phyloP scores from a whole-genome alignment of 768 basidiomycete genomes.

The Agrocybe praecox region DNA sequence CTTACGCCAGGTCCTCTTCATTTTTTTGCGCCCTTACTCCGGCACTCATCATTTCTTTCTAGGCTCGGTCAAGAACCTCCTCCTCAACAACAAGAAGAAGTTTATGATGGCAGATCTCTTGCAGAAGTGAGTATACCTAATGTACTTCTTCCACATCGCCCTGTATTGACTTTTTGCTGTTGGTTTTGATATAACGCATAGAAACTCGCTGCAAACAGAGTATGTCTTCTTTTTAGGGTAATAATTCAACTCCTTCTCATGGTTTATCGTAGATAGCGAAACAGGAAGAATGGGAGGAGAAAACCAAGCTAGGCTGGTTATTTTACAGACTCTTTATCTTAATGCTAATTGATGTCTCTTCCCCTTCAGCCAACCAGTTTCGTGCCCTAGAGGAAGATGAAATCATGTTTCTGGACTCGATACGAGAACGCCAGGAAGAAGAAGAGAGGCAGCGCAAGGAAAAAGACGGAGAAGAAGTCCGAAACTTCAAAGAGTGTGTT shows the following conservation, averaged over 20 bases:
- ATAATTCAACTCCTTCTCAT: conserved; percentile 5
- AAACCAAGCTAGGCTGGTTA: conserved; percentile 66
- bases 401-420: conserved; percentile 84
- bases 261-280: conserved; percentile 64
- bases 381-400: conserved; percentile 90
- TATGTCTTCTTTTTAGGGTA: conserved; percentile 31
- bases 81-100: conserved; percentile 72
- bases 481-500: conserved; percentile 73
- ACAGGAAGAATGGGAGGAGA: conserved; percentile 94
- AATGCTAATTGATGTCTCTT: conserved; percentile 10
- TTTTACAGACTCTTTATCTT: conserved; percentile 2
- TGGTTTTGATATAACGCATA: conserved; percentile 48
- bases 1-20: conserved; percentile 69
- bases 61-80: conserved; percentile 88
- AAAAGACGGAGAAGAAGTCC: conserved; percentile 79
- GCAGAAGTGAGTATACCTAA: conserved; percentile 69
- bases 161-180: conserved; percentile 49
- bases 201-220: conserved; percentile 92
- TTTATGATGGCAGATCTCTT: conserved; percentile 82
- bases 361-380: conserved; percentile 75
- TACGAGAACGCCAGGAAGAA: conserved; percentile 72
- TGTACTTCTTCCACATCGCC: conserved; percentile 12
- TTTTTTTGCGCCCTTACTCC: not conserved
- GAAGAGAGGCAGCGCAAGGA: conserved; percentile 78
- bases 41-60: conserved; percentile 6